A percentile compares a stretch with the other conserved stretches of the same genome.
phyloP scores from a whole-genome alignment of 176 grass and related monocot genomes.

The Echinochloa phyllopogon region DNA sequence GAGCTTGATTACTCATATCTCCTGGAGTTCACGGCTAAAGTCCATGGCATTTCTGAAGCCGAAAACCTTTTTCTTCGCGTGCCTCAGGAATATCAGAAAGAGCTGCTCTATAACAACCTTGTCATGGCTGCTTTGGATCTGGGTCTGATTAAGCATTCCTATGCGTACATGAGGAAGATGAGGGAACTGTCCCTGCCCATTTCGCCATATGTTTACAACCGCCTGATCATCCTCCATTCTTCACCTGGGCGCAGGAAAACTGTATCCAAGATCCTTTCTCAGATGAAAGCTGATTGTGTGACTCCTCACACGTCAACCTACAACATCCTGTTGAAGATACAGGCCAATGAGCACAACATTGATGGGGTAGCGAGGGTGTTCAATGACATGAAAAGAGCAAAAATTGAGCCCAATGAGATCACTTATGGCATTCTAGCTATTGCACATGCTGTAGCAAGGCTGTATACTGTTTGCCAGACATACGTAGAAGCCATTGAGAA shows the following conservation, averaged over 20 bases:
- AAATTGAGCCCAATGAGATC: slow-evolving; percentile 94
- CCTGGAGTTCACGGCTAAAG: slow-evolving; percentile 89
- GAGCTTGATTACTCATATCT: slow-evolving; percentile 94
- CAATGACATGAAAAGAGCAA: slow-evolving; percentile 77
- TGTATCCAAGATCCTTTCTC: slow-evolving; percentile 70
- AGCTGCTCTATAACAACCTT: slow-evolving; percentile 94
- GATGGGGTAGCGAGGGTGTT: slow-evolving; percentile 83
- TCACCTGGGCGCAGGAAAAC: slow-evolving; percentile 76
- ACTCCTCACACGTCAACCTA: slow-evolving; percentile 80
- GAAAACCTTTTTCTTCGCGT: slow-evolving; percentile 86
- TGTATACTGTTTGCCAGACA: slow-evolving; percentile 70
- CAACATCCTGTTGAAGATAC: slow-evolving; percentile 91
- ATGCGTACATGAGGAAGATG: slow-evolving; percentile 97
- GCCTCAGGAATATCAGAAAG: slow-evolving; percentile 68
- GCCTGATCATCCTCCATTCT: slow-evolving; percentile 87
- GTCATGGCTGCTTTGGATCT: slow-evolving; percentile 76
- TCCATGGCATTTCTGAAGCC: slow-evolving; percentile 76
- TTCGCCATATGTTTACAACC: slow-evolving; percentile 76
- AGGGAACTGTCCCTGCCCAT: slow-evolving; percentile 71
- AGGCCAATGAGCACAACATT: slow-evolving; percentile 82
- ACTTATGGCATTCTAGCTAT: slow-evolving; percentile 88
- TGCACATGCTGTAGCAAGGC: slow-evolving; percentile 84
- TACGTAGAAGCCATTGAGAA: slow-evolving; percentile 87
- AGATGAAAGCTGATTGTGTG: slow-evolving; percentile 82
- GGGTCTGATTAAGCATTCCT: slow-evolving; percentile 78